Evolutionary conservation across 139 green algal genomes (phyloP), one percentile per base, ranked within the genome.

Genomic region (Volvox africanus): DNA sequence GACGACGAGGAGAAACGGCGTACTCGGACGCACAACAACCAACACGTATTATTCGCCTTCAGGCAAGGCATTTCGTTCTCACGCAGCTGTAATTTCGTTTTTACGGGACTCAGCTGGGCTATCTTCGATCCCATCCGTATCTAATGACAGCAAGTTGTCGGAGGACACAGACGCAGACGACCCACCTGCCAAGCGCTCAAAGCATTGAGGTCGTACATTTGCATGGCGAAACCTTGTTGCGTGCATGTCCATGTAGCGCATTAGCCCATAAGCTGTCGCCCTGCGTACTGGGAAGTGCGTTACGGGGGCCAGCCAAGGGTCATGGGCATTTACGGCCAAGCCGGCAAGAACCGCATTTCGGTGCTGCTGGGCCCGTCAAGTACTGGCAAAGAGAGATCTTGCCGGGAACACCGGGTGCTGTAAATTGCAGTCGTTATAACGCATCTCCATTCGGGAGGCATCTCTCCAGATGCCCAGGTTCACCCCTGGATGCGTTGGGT

Each of bases 341-440:
- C 85, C 69, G 26, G 30, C 13, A 18, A 55, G 17, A 61, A 33
- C 30, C 30, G 32, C 2, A 3, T 61, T 28, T 36, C 71, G 24
- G 21, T 79, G 71, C 26, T 30, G 14, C 69, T 71, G 85, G 85
- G 36, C 85, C 69, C 69, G 69, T 67, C 33, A 9, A 89, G 85
- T 89, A 89, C 85, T 55, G 37, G 71, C 81, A 28, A 50, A 28
- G 85, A 89, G 85, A 61, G 85, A 89, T 89, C 85, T 19, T 30
- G 62, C 69, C 1, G 69, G 85, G 73, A 89, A 67, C 28, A 55
- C 36, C 68, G 35, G 69, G 85, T 89, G 37, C 85, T 75, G 85
- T 89, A 89, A 88, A 44, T 5, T 68, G 80, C 35, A 71, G n/a
- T 73, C 44, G 3, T 19, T 3, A 19, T 89, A 30, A 82, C 36